Evolutionary conservation across 2,329 filamentous ascomycete species (phyloP).

Genomic region (Monilinia laxa): DNA sequence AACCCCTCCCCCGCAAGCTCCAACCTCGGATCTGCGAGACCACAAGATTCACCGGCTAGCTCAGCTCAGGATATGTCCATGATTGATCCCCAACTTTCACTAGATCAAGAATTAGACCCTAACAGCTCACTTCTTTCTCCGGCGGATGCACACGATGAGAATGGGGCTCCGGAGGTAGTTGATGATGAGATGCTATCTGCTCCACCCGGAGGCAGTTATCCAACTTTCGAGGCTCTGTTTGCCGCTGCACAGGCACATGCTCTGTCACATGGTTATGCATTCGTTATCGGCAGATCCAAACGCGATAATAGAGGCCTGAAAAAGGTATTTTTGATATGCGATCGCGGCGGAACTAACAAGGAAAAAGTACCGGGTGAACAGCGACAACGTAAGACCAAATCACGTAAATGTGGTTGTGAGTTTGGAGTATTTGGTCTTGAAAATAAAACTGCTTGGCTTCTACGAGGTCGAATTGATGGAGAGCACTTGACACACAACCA

Average conservation of each 20-base stretch:
- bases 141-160: constrained; percentile 13
- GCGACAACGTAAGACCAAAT: constrained; percentile 61
- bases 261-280: constrained; percentile 65
- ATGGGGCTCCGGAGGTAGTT: constrained; percentile 28
- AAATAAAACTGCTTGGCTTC: constrained; percentile 65
- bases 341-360: constrained; percentile 65
- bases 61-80: constrained; percentile 38
- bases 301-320: constrained; percentile 63
- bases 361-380: constrained; percentile 41
- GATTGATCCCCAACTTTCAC: constrained; percentile 40
- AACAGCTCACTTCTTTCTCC: constrained; percentile 30
- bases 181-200: constrained; percentile 39
- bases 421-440: constrained; percentile 71
- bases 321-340: constrained; percentile 67
- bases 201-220: constrained; percentile 63
- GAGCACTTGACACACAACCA: constrained; percentile 62
- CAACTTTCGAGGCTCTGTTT: constrained; percentile 63
- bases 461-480: constrained; percentile 61
- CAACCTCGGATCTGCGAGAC: constrained; percentile 28
- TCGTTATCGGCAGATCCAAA: constrained; percentile 66
- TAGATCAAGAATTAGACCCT: constrained; percentile 36
- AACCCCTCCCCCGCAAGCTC: constrained; percentile 35
- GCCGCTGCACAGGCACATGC: constrained; percentile 64
- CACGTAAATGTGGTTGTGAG: constrained; percentile 66
- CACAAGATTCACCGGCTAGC: constrained; percentile 34